Conservation (phyloP, 352 stramenopile species). For the Phytopythium mirpurense region DNA sequence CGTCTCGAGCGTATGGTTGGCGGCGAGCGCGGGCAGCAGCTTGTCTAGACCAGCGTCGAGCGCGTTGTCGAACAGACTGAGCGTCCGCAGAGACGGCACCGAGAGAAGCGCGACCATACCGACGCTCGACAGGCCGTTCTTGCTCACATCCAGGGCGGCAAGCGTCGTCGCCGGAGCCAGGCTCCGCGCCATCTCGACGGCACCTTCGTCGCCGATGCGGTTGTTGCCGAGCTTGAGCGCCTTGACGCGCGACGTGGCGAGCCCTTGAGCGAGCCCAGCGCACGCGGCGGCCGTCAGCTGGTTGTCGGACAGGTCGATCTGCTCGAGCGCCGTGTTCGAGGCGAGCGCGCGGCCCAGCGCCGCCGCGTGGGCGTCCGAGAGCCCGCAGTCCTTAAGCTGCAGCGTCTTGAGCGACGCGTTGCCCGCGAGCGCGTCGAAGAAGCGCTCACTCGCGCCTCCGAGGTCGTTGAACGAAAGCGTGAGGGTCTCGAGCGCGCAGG, state of each 20-base stretch:
- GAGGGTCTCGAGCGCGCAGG: constrained; percentile 51
- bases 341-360: constrained; percentile 37
- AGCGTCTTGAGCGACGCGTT: constrained; percentile 68
- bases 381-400: constrained; percentile 58
- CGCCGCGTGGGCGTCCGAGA: constrained; percentile 34
- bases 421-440: constrained; percentile 49
- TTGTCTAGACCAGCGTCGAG: constrained; percentile 42
- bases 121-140: constrained; percentile 49
- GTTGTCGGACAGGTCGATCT: constrained; percentile 74
- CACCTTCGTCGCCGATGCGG: constrained; percentile 48
- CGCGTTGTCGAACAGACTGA: constrained; percentile 81
- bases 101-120: constrained; percentile 45
- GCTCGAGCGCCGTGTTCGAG: constrained; percentile 41
- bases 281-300: constrained; percentile 28
- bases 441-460: constrained; percentile 21
- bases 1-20: constrained; percentile 52
- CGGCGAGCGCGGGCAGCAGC: constrained; percentile 40
- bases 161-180: constrained; percentile 26
- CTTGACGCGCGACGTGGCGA: constrained; percentile 29
- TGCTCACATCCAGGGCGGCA: constrained; percentile 57
- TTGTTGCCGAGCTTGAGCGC: constrained; percentile 55
- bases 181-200: constrained; percentile 23
- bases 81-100: constrained; percentile 34
- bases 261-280: constrained; percentile 30
- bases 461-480: constrained; percentile 72